Conservation (phyloP, 1,139 yeast genomes). For the Meyerozyma guilliermondii region DNA sequence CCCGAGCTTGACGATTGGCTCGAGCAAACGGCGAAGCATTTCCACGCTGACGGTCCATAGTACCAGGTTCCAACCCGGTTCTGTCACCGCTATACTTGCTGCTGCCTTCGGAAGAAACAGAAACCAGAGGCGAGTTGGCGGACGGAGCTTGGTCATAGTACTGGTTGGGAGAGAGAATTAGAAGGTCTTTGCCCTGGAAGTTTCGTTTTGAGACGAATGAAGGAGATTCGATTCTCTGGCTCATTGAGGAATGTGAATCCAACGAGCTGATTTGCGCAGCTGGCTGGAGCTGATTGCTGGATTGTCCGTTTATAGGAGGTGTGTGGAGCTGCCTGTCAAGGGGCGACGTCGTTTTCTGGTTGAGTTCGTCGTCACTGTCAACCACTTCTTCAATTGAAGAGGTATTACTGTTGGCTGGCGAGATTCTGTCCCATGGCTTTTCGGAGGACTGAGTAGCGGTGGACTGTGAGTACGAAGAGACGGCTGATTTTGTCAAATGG, state of each 20-base stretch:
- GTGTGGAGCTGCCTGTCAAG: neutral
- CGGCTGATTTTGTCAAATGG: conserved; percentile 13
- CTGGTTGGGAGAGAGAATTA: conserved; percentile 40
- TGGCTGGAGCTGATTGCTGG: neutral
- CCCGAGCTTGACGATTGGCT: conserved; percentile 44
- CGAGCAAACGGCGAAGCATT: conserved; percentile 41
- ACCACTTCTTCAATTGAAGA: conserved; percentile 40
- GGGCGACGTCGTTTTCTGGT: conserved; percentile 4
- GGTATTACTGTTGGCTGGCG: conserved; percentile 16
- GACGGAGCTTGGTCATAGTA: conserved; percentile 26
- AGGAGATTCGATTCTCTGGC: conserved; percentile 1
- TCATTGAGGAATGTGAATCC: neutral
- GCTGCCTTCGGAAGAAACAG: conserved; percentile 4
- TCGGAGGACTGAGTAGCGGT: conserved; percentile 7
- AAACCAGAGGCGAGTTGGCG: neutral
- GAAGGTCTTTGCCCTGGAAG: conserved; percentile 27
- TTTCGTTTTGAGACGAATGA: conserved; percentile 2
- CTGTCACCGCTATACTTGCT: neutral
- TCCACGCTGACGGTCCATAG: conserved; percentile 5
- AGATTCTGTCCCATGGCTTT: conserved; percentile 1
- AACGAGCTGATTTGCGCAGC: neutral
- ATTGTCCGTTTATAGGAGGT: neutral
- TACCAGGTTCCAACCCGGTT: neutral
- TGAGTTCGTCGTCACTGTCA: conserved; percentile 36
- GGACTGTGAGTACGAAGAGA: conserved; percentile 14